These are phyloP conservation scores for Pleurotus tuber-regium DNA, from an alignment of 768 basidiomycete species.

Conservation along the genomic window DNA sequence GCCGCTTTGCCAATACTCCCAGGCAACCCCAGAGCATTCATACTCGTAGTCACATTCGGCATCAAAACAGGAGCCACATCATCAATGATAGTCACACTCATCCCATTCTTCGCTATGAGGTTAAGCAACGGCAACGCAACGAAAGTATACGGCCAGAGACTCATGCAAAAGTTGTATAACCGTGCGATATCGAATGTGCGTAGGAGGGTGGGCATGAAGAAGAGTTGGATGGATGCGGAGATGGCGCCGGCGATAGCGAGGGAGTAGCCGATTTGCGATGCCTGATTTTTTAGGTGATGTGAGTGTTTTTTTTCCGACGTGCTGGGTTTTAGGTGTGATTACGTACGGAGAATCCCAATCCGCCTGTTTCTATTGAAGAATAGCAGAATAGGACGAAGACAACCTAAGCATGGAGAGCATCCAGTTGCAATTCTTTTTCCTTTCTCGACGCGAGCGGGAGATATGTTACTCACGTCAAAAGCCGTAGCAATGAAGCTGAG, in stretches of 20 bases:
- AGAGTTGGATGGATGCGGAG: constrained; percentile 47
- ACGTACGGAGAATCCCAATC: constrained; percentile 57
- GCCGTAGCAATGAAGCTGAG: constrained; percentile 53
- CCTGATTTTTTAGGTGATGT: constrained; percentile 33
- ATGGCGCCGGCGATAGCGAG: constrained; percentile 51
- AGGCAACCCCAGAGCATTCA: no score
- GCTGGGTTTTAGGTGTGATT: neutral
- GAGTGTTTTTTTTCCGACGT: neutral
- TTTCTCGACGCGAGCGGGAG: neutral
- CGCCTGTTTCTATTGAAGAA: constrained; percentile 54
- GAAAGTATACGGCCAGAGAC: constrained; percentile 54
- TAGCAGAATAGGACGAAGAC: constrained; percentile 70
- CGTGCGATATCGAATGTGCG: constrained; percentile 46
- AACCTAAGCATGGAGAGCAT: constrained; percentile 15
- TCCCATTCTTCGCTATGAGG: constrained; percentile 44
- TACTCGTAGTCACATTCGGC: no score
- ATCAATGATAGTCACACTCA: no score
- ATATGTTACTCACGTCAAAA: constrained; percentile 39
- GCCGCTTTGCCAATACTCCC: no score
- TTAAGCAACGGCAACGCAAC: constrained; percentile 51
- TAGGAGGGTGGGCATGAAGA: constrained; percentile 53
- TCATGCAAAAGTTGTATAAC: constrained; percentile 55
- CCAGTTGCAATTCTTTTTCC: no score
- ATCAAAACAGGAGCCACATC: no score
- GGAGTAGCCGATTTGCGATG: constrained; percentile 58